phyloP scores from a whole-genome alignment of 176 grass and related monocot genomes.

The Avena eriantha region DNA sequence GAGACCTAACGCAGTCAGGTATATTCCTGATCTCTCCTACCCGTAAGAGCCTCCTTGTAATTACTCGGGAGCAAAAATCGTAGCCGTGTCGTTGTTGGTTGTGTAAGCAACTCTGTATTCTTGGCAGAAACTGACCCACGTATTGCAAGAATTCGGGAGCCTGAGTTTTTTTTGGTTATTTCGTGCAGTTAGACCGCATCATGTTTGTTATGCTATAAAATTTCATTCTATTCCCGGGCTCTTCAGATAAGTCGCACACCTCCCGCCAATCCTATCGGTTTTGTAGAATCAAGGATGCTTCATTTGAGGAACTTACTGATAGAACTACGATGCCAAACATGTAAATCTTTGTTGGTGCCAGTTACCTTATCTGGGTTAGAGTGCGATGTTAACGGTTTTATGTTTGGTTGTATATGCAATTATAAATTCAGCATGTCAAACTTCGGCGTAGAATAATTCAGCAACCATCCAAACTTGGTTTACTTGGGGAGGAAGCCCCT shows the following conservation, averaged over 20 bases:
- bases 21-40: background rate
- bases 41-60: background rate
- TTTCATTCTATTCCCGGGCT: background rate
- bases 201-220: background rate
- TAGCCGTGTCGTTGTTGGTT: background rate
- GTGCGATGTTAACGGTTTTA: background rate
- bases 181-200: background rate
- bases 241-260: background rate
- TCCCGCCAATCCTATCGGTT: background rate
- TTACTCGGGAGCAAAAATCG: background rate
- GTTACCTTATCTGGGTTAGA: background rate
- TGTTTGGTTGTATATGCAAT: background rate
- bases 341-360: background rate
- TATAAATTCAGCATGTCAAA: background rate
- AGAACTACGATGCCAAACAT: background rate
- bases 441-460: background rate
- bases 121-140: background rate
- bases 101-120: background rate
- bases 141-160: background rate
- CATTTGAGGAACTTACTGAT: background rate
- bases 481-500: background rate
- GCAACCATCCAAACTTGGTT: background rate
- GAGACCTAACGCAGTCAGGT: conserved; percentile 73
- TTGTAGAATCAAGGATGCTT: background rate
- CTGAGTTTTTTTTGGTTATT: background rate